phyloP scores from a whole-genome alignment of 2,329 filamentous ascomycete genomes.

The Hypoxylon sp. region DNA sequence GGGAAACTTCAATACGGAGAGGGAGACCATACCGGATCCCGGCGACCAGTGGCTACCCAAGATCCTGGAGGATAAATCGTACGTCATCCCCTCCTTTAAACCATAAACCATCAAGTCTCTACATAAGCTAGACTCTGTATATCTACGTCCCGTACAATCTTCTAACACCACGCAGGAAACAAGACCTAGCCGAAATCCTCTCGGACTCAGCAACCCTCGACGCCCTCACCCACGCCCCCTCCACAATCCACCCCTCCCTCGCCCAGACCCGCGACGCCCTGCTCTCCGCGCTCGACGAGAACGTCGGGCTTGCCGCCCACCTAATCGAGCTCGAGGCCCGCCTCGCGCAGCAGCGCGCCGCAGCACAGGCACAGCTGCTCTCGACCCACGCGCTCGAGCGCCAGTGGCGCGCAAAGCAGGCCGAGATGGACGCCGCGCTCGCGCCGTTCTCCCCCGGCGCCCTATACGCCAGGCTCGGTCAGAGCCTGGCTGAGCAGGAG shows the following conservation, averaged over 20 bases:
- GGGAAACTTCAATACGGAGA: conserved; percentile 50
- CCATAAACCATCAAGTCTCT: conserved; percentile 1
- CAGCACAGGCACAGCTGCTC: conserved; percentile 85
- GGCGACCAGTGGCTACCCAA: conserved; percentile 85
- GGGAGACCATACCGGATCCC: conserved; percentile 66
- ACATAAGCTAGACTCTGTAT: neutral
- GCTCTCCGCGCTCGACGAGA: conserved; percentile 46
- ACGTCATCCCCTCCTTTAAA: conserved; percentile 53
- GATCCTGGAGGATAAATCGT: conserved; percentile 86
- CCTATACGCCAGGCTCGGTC: conserved; percentile 84
- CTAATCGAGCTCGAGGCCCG: conserved; percentile 74
- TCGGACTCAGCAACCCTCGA: conserved; percentile 76
- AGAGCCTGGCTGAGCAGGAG: conserved; percentile 86
- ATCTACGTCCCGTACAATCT: neutral
- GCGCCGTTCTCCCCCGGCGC: conserved; percentile 88
- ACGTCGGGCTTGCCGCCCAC: conserved; percentile 74
- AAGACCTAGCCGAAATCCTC: conserved; percentile 81
- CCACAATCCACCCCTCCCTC: conserved; percentile 80
- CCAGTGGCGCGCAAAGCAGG: conserved; percentile 91
- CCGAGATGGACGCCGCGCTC: conserved; percentile 88
- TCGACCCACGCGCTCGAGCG: conserved; percentile 88
- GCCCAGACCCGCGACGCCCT: conserved; percentile 75
- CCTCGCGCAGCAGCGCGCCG: conserved; percentile 75
- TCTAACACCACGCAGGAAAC: conserved; percentile 70
- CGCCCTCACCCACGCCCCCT: conserved; percentile 78